A percentile compares a stretch with the other conserved stretches of the same genome.
Evolutionary conservation across 345 rosid genomes (phyloP).

Genomic region (Citrus trifoliata): DNA sequence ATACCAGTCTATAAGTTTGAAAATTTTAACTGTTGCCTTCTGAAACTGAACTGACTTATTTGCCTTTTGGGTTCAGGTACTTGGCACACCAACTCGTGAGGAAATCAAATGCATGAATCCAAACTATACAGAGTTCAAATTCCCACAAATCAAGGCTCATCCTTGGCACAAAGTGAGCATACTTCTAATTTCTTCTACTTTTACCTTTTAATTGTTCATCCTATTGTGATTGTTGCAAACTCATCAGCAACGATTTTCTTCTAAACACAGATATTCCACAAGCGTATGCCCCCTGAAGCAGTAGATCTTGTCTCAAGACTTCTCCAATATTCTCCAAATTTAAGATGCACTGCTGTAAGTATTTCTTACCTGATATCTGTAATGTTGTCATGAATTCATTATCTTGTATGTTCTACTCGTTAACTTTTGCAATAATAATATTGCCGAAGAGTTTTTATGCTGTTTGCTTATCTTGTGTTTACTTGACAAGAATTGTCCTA

Average conservation of each 20-base stretch:
- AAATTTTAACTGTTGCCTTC: neutral
- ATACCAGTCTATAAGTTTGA: neutral
- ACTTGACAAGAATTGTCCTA: no score
- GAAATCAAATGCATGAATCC: conserved; percentile 31
- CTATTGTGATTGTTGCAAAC: neutral
- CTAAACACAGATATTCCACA: conserved; percentile 18
- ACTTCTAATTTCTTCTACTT: neutral
- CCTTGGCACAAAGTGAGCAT: conserved; percentile 29
- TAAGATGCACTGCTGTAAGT: conserved; percentile 21
- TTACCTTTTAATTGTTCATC: neutral
- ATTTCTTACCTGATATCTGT: neutral
- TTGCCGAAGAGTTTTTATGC: no score
- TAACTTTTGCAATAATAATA: no score
- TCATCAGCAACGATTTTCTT: neutral
- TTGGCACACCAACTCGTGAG: conserved; percentile 27
- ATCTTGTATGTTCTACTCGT: no score
- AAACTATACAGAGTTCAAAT: conserved; percentile 26
- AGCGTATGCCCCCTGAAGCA: conserved; percentile 28
- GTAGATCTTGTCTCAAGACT: conserved; percentile 28
- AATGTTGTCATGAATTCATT: no score
- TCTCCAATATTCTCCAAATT: conserved; percentile 27
- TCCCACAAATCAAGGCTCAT: conserved; percentile 26
- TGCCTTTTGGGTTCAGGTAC: conserved; percentile 2
- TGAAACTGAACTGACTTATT: neutral
- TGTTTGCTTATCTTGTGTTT: no score